Base-by-base conservation (phyloP, 2,329 filamentous ascomycete species). In the Penicillium thymicola region DNA sequence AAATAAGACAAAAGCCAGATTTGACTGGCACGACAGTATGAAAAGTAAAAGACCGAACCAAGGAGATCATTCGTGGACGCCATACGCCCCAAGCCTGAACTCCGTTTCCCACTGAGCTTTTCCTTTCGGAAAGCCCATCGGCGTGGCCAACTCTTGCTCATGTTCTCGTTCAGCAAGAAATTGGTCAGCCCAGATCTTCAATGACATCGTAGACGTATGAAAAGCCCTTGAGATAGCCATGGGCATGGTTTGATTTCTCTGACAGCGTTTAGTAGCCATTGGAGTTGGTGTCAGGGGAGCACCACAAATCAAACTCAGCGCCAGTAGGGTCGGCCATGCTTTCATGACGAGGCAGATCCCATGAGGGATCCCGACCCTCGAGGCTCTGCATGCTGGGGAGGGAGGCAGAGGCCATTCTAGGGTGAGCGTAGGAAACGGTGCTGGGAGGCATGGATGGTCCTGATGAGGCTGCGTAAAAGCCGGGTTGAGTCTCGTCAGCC, bases 251-350 rank as follows among this genome's bases (percentile, higher is more conserved):
- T 23, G 25, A 23, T 18, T 38, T 38, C 45, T 49, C 49, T 57
- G 37, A 4, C 23, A 32, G 9, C 6, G 10, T 18, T 28, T 42
- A 54, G 37, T 59, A 57, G 30, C 51, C 23, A 40, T 52, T 37
- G n/a, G n/a, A 43, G 40, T n/a, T 43, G 25, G 44, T n/a, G 28
- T 52, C 53, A n/a, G 30, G 3, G 38, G 23, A 36, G 47, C 34
- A 46, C 59, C 59, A 61, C n/a, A 42, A n/a, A 11, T 59, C 59
- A 8, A 59, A 49, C 32, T 59, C 57, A 18, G 28, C 16, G 14
- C 18, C 9, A n/a, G 28, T 50, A n/a, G 44, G 34, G 16, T 60
- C 58, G n/a, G 25, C 5, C 16, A 49, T 52, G 18, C 30, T 38
- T n/a, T 40, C 52, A 4, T 57, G 55, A 30, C 44, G 55, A 28